A percentile compares a stretch with the other conserved stretches of the same genome.
Evolutionary conservation across 371 early-diverging fungal genomes (phyloP).

Genomic region (Chytridium lagenaria): DNA sequence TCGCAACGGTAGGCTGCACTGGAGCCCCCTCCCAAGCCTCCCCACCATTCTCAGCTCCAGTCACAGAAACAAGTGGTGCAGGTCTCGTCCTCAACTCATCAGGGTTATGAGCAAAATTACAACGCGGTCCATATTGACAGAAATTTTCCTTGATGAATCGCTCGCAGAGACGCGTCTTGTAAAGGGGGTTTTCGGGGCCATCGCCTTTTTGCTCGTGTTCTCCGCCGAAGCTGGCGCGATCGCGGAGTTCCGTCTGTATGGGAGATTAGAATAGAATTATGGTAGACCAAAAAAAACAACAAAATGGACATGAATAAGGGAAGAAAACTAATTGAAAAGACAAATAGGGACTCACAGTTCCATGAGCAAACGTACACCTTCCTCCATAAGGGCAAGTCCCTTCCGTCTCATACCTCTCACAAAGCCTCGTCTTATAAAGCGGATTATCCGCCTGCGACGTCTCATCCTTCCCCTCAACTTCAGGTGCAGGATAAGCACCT

Average conservation of each 20-base stretch:
- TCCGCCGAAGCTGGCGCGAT: slow-evolving; percentile 54
- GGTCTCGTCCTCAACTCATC: slow-evolving; percentile 60
- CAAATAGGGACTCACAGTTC: slow-evolving; percentile 40
- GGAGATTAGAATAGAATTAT: neutral
- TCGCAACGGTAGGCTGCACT: neutral
- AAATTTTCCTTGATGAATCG: slow-evolving; percentile 76
- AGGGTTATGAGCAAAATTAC: slow-evolving; percentile 78
- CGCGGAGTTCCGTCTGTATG: slow-evolving; percentile 67
- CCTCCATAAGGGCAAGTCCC: slow-evolving; percentile 79
- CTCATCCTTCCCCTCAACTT: slow-evolving; percentile 1
- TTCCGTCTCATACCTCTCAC: slow-evolving; percentile 81
- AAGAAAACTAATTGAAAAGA: neutral
- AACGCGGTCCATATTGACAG: slow-evolving; percentile 82
- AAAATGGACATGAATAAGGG: no score
- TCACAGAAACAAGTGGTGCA: neutral
- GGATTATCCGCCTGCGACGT: slow-evolving; percentile 59
- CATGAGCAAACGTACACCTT: slow-evolving; percentile 91
- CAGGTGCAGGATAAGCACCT: neutral
- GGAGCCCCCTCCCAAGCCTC: neutral
- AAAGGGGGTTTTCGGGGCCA: slow-evolving; percentile 66
- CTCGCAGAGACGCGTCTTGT: slow-evolving; percentile 85
- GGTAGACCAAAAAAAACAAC: no score
- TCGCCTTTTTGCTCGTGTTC: slow-evolving; percentile 43
- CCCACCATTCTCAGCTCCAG: slow-evolving; percentile 14
- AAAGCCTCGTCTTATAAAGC: slow-evolving; percentile 84